Evolutionary conservation across 345 rosid genomes (phyloP).

Genomic region (Citrus hindsii): DNA sequence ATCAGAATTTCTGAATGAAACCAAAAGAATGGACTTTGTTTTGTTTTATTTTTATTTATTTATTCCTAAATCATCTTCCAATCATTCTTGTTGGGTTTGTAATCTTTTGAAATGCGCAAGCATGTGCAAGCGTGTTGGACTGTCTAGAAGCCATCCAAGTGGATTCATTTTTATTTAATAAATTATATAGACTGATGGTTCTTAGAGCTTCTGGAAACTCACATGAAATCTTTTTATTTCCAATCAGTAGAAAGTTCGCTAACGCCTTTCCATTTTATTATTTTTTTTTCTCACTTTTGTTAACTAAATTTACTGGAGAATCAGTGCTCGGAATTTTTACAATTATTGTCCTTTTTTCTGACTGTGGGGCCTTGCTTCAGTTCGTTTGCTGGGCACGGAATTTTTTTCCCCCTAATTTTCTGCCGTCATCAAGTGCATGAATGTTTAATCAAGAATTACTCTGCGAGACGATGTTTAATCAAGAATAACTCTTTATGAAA

Average conservation of each 20-base stretch:
- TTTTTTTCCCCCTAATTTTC: background rate
- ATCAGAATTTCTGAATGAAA: background rate
- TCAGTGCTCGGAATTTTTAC: background rate
- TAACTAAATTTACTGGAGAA: background rate
- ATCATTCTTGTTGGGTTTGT: no score
- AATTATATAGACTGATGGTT: background rate
- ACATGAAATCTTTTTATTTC: background rate
- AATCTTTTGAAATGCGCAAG: background rate
- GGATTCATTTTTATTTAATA: background rate
- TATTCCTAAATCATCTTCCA: no score
- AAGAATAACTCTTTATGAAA: background rate
- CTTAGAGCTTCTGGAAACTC: constrained; percentile 4
- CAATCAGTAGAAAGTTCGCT: constrained; percentile 4
- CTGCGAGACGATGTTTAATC: no score
- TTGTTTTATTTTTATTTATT: background rate
- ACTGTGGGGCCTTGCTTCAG: constrained; percentile 17
- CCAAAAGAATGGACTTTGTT: background rate
- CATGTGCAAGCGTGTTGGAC: background rate
- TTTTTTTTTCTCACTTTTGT: background rate
- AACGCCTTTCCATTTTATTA: background rate
- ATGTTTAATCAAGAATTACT: background rate
- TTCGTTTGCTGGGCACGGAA: background rate
- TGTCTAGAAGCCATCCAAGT: background rate
- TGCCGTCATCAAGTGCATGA: background rate
- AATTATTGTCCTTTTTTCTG: constrained; percentile 13